These are phyloP conservation scores for Neofusicoccum umdonicola DNA, from an alignment of 2,329 filamentous ascomycete genomes.

Conservation along the genomic window DNA sequence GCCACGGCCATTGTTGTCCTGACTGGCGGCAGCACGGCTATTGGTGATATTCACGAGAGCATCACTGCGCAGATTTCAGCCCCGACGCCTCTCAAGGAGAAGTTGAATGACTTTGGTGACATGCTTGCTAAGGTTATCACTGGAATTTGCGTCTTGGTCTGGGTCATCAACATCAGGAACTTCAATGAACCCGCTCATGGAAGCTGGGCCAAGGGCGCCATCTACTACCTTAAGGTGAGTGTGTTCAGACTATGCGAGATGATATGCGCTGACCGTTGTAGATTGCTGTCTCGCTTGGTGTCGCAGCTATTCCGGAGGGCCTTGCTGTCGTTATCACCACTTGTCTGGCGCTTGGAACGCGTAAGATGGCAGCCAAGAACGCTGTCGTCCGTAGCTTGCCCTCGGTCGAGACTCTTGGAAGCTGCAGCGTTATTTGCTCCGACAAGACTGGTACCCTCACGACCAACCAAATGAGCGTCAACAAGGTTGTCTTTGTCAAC, in stretches of 20 bases:
- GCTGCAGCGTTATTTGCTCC: constrained; percentile 98
- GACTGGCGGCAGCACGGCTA: constrained; percentile 87
- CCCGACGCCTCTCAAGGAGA: constrained; percentile 95
- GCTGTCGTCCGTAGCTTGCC: constrained; percentile 94
- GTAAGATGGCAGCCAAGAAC: constrained; percentile 98
- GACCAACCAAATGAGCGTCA: constrained; percentile 99
- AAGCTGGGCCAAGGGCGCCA: constrained; percentile 92
- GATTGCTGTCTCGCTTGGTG: constrained; percentile 96
- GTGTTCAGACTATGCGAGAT: not conserved
- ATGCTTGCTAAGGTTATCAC: constrained; percentile 96
- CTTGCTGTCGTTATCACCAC: constrained; percentile 99
- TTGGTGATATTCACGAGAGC: constrained; percentile 98
- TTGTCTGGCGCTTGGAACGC: constrained; percentile 89
- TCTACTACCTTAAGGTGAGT: constrained; percentile 85
- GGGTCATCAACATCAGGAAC: constrained; percentile 97
- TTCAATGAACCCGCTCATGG: constrained; percentile 94
- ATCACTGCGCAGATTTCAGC: constrained; percentile 98
- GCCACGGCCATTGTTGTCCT: constrained; percentile 87
- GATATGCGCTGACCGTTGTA: constrained; percentile 15
- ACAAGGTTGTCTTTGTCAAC: constrained; percentile 81
- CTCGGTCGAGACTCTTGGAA: constrained; percentile 95
- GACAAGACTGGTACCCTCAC: constrained; percentile 98
- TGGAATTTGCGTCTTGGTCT: constrained; percentile 91
- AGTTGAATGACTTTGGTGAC: constrained; percentile 97
- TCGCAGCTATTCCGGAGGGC: constrained; percentile 96